Conservation (phyloP, 768 basidiomycete genomes). For the Grammothele lineata region DNA sequence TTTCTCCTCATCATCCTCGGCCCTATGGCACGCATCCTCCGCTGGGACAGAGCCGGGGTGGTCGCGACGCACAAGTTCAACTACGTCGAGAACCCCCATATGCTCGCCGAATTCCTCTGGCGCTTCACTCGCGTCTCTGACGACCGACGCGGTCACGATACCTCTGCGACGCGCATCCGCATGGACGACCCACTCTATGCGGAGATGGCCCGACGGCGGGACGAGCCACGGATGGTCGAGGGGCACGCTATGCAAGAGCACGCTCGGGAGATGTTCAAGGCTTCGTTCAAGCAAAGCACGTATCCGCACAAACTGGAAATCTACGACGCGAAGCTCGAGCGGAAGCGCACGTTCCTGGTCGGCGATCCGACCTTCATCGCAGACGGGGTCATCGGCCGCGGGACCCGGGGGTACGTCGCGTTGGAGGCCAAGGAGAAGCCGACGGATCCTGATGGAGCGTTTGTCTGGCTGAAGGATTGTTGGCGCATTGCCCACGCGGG, state of each 20-base stretch:
- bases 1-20: constrained; percentile 2
- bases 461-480: constrained; percentile 3
- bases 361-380: background rate
- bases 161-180: background rate
- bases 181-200: background rate
- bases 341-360: background rate
- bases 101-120: constrained; percentile 4
- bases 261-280: background rate
- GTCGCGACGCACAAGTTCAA: constrained; percentile 1
- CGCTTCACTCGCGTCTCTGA: background rate
- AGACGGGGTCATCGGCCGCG: background rate
- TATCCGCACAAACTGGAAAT: background rate
- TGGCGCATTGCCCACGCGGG: constrained; percentile 1
- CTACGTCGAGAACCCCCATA: background rate
- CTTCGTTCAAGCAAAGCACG: background rate
- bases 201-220: background rate
- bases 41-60: constrained; percentile 2
- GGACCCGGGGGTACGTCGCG: too few relatives aligned
- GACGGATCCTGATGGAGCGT: background rate
- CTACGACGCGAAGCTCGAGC: background rate
- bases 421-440: background rate
- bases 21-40: background rate
- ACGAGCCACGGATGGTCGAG: background rate
- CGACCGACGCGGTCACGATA: constrained; percentile 1
- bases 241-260: background rate